Evolutionary conservation across 1,284 basidiomycete genomes (phyloP).

Genomic region (Rhodotorula sp.): DNA sequence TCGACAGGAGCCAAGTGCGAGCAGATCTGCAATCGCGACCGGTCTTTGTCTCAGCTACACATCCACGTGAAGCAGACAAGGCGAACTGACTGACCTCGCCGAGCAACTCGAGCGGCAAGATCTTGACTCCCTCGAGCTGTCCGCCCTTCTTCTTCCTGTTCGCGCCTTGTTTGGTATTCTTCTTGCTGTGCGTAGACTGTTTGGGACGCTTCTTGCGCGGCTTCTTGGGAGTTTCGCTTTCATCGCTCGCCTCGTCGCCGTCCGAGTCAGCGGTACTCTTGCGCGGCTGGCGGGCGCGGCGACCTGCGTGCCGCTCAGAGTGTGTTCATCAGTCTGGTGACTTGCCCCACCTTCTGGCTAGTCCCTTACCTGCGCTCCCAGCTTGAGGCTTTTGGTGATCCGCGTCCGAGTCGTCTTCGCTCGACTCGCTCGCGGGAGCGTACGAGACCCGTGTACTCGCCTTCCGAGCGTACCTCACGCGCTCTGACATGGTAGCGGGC

Average conservation of each 20-base stretch:
- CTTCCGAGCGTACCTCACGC: conserved; percentile 48
- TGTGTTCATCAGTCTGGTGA: not conserved
- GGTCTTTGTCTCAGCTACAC: not conserved
- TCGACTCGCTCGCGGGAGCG: conserved; percentile 56
- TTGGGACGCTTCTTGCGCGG: not conserved
- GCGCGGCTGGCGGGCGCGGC: too few species aligned
- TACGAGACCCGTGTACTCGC: conserved; percentile 84
- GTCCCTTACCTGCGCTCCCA: too few species aligned
- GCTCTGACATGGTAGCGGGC: not conserved
- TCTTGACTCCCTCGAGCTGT: conserved; percentile 4
- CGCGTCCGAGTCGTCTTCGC: not conserved
- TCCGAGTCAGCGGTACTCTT: too few species aligned
- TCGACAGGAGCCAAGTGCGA: conserved; percentile 19
- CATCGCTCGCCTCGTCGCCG: not conserved
- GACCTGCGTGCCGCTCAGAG: too few species aligned
- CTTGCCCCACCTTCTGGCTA: too few species aligned
- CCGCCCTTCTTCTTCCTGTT: not conserved
- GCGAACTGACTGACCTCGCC: conserved; percentile 8
- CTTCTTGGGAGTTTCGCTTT: conserved; percentile 1
- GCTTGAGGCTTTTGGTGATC: not conserved
- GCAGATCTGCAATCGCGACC: conserved; percentile 1
- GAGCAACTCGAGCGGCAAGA: conserved; percentile 26
- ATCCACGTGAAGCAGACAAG: not conserved
- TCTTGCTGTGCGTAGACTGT: not conserved
- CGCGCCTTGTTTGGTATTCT: not conserved